Evolutionary conservation across 2,329 filamentous ascomycete species (phyloP), one percentile per base, ranked within the genome.

Genomic region (Sarocladium kiliense): DNA sequence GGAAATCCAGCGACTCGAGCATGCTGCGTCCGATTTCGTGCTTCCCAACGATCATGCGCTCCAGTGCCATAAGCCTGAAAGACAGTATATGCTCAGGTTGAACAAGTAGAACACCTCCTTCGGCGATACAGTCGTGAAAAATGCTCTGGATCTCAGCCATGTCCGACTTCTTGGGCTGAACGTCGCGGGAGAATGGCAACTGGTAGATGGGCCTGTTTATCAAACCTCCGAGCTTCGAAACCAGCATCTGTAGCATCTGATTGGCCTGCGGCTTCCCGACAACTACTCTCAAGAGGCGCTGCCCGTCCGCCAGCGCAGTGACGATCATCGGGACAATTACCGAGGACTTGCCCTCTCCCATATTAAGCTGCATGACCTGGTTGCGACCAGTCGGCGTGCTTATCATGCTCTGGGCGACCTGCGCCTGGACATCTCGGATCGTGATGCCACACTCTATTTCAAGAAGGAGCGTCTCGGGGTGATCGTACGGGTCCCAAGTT

Each of bases 71-170:
- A 2, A 88, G 70, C 61, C 79, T 81, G 65, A 86, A 87, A 0
- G 85, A 88, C 5, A 89, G 68, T 0, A 84, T 70, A 57, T 88
- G 81, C 54, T 88, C 85, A 0, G 85, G 86, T 1, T 84, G 74
- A 0, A 77, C 74, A 0, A 89, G 66, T 21, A 89, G 73, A 0
- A 88, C 66, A 0, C 84, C 85, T 0, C 69, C n/a, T n/a, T n/a
- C n/a, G n/a, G n/a, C n/a, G n/a, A n/a, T n/a, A n/a, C n/a, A n/a
- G n/a, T n/a, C n/a, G n/a, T n/a, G n/a, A n/a, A n/a, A n/a, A n/a
- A n/a, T n/a, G n/a, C n/a, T n/a, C n/a, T n/a, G n/a, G n/a, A n/a
- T n/a, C n/a, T n/a, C n/a, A n/a, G n/a, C n/a, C n/a, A n/a, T n/a
- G n/a, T n/a, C n/a, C n/a, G n/a, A n/a, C n/a, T n/a, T 37, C 7